Percentiles rank a stretch among this genome's conserved stretches.
Conservation (phyloP, 345 rosid genomes). For the Pelargonium nanum region DNA sequence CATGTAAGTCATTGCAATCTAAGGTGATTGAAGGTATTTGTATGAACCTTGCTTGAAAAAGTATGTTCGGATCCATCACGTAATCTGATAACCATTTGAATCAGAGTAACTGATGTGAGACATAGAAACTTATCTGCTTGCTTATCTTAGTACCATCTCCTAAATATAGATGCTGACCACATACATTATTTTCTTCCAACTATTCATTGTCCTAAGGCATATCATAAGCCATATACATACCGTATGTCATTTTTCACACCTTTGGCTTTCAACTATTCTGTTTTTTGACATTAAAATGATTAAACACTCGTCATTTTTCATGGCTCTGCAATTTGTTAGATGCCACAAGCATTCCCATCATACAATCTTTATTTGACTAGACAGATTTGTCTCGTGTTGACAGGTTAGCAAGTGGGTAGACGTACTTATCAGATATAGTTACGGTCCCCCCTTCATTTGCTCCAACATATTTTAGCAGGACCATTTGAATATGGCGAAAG, state of each 20-base stretch:
- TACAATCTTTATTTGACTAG: background rate
- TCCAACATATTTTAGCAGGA: background rate
- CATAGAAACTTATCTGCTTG: too few species aligned
- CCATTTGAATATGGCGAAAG: background rate
- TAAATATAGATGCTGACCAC: too few species aligned
- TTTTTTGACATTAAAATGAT: background rate
- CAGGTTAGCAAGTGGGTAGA: background rate
- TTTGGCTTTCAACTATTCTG: too few species aligned
- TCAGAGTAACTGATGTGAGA: too few species aligned
- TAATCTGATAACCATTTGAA: too few species aligned
- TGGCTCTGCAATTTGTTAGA: background rate
- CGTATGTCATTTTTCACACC: too few species aligned
- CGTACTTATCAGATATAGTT: background rate
- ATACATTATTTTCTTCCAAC: too few species aligned
- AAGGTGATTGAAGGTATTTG: background rate
- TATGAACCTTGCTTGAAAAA: too few species aligned
- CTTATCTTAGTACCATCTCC: too few species aligned
- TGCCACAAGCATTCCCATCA: too few species aligned
- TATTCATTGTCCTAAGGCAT: background rate
- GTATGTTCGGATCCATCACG: too few species aligned
- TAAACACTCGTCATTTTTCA: background rate
- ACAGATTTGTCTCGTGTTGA: background rate
- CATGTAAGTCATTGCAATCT: constrained; percentile 2
- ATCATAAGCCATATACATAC: background rate
- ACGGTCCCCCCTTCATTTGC: background rate